Percentiles rank a stretch among this genome's conserved stretches.
phyloP scores from a whole-genome alignment of 2,329 filamentous ascomycete species.

The Fusarium sp. region DNA sequence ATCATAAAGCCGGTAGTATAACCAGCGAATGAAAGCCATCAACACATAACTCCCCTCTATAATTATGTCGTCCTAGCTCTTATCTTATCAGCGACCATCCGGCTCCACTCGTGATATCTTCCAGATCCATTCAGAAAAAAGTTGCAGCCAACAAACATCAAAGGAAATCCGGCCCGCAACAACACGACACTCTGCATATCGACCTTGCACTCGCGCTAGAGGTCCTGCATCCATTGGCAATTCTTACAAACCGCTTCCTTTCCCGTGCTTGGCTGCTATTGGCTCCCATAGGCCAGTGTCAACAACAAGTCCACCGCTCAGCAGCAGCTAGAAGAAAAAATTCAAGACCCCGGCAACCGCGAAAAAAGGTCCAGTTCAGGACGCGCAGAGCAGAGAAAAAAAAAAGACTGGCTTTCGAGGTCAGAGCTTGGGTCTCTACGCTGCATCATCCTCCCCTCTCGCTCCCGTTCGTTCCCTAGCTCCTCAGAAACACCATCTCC shows the following conservation, averaged over 20 bases:
- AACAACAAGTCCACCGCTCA: slow-evolving; percentile 29
- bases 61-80: slow-evolving; percentile 36
- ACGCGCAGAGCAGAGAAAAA: slow-evolving; percentile 19
- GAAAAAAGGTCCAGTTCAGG: slow-evolving; percentile 33
- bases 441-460: background rate
- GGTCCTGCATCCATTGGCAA: slow-evolving; percentile 37
- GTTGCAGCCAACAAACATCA: slow-evolving; percentile 36
- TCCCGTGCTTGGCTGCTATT: slow-evolving; percentile 17
- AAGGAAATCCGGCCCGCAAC: slow-evolving; percentile 37
- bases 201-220: slow-evolving; percentile 38
- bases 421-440: background rate
- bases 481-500: slow-evolving; percentile 21
- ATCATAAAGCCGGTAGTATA: background rate
- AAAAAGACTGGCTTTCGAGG: slow-evolving; percentile 14
- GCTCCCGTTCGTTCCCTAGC: slow-evolving; percentile 11
- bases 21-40: background rate
- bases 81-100: slow-evolving; percentile 32
- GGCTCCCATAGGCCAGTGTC: slow-evolving; percentile 26
- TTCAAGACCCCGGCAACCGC: slow-evolving; percentile 27
- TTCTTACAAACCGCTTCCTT: slow-evolving; percentile 20
- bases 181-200: slow-evolving; percentile 37
- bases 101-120: slow-evolving; percentile 39
- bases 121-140: slow-evolving; percentile 45
- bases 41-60: background rate
- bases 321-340: slow-evolving; percentile 36